Conservation (phyloP, 139 green algal genomes). For the Picocystis salinarum region DNA sequence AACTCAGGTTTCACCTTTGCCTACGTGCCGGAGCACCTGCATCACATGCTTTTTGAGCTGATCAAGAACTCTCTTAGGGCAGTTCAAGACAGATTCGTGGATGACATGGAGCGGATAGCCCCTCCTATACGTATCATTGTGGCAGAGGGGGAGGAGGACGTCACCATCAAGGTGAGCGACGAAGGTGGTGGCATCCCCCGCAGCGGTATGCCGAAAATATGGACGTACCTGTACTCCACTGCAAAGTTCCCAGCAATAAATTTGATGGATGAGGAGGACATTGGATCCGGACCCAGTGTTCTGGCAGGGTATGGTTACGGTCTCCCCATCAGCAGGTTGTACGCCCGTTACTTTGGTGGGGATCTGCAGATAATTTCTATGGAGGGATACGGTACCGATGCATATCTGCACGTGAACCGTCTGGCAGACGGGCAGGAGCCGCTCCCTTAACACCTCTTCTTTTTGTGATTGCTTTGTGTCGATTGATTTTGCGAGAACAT, state of each 20-base stretch:
- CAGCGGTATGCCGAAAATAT: slow-evolving; percentile 76
- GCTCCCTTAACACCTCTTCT: slow-evolving; percentile 53
- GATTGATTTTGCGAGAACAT: too few relatives aligned
- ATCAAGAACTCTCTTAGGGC: slow-evolving; percentile 89
- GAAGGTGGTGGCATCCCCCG: slow-evolving; percentile 92
- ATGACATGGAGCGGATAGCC: slow-evolving; percentile 45
- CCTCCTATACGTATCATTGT: slow-evolving; percentile 81
- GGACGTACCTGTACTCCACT: slow-evolving; percentile 97
- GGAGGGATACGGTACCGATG: slow-evolving; percentile 94
- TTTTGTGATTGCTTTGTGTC: too few relatives aligned
- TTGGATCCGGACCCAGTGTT: slow-evolving; percentile 27
- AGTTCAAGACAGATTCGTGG: slow-evolving; percentile 69
- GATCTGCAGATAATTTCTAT: slow-evolving; percentile 87
- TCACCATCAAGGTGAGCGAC: slow-evolving; percentile 93
- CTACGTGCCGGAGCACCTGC: slow-evolving; percentile 90
- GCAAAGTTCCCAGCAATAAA: slow-evolving; percentile 39
- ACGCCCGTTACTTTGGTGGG: slow-evolving; percentile 87
- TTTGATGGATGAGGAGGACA: slow-evolving; percentile 12
- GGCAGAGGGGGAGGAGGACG: slow-evolving; percentile 84
- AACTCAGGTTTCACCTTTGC: slow-evolving; percentile 73
- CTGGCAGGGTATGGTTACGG: slow-evolving; percentile 91
- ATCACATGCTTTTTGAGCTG: slow-evolving; percentile 89
- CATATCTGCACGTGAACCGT: slow-evolving; percentile 91
- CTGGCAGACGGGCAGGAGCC: slow-evolving; percentile 85
- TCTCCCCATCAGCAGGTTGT: slow-evolving; percentile 69